A percentile compares a stretch with the other conserved stretches of the same genome.
These are phyloP conservation scores for Pseudoturritis turrita DNA, from an alignment of 345 rosid genomes.

Conservation along the genomic window DNA sequence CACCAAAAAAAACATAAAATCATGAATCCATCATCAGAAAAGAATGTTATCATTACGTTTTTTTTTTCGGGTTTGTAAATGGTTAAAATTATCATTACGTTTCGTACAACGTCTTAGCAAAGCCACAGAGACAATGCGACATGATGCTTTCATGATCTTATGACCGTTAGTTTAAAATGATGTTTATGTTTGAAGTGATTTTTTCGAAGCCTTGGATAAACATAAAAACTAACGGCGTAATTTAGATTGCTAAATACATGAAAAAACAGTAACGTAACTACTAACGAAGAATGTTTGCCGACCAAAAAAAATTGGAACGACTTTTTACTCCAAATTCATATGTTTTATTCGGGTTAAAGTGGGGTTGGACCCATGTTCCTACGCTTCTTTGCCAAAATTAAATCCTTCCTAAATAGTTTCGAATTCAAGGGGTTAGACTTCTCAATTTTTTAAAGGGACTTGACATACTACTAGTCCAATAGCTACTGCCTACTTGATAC, in stretches of 20 bases:
- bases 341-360: no score
- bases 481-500: no score
- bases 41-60: background rate
- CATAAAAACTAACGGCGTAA: background rate
- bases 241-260: background rate
- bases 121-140: background rate
- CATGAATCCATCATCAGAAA: background rate
- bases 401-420: no score
- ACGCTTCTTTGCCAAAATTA: no score
- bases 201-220: background rate
- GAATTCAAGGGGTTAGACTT: no score
- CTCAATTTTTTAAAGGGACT: no score
- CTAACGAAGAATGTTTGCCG: background rate
- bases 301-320: no score
- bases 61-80: background rate
- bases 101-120: background rate
- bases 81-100: conserved; percentile 13
- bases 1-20: background rate
- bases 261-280: background rate
- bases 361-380: no score
- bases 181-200: background rate
- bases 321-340: no score
- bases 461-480: no score
- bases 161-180: background rate
- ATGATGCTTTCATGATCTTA: conserved; percentile 15